Conservation (phyloP, 805 yeast genomes). For the Kazachstania taianensis region DNA sequence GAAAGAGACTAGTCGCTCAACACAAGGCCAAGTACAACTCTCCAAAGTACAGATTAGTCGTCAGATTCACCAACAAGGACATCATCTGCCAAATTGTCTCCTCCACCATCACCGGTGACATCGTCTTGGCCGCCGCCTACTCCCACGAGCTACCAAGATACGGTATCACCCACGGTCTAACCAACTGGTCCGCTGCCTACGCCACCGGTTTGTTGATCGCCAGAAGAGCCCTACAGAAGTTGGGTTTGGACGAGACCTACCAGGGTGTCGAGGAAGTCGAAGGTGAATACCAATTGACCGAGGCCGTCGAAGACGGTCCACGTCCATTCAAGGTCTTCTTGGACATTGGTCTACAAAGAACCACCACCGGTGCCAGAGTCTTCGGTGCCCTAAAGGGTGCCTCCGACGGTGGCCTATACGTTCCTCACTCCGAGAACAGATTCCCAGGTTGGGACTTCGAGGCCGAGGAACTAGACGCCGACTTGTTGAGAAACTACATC, state of each 20-base stretch:
- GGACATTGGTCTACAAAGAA: constrained; percentile 98
- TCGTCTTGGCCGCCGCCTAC: constrained; percentile 95
- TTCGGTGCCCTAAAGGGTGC: constrained; percentile 99
- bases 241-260: constrained; percentile 97
- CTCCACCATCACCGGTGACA: constrained; percentile 93
- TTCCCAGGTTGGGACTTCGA: constrained; percentile 99
- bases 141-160: constrained; percentile 96
- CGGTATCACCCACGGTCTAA: constrained; percentile 97
- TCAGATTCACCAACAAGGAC: constrained; percentile 99
- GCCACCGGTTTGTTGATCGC: constrained; percentile 97
- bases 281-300: constrained; percentile 97
- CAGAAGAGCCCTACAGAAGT: constrained; percentile 96
- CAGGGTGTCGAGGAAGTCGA: constrained; percentile 98
- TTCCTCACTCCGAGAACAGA: constrained; percentile 99
- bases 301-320: constrained; percentile 99
- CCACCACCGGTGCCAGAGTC: constrained; percentile 99
- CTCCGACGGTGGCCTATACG: constrained; percentile 98
- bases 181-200: constrained; percentile 99
- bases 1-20: constrained; percentile 98
- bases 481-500: constrained; percentile 95
- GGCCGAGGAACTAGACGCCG: constrained; percentile 96
- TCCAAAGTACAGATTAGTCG: constrained; percentile 99
- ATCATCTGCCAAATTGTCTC: constrained; percentile 96
- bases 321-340: constrained; percentile 99
- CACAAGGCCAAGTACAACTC: constrained; percentile 99